Percentiles rank a stretch among this genome's conserved stretches.
phyloP scores from a whole-genome alignment of 1,284 basidiomycete species.

The Sutorius eximius region DNA sequence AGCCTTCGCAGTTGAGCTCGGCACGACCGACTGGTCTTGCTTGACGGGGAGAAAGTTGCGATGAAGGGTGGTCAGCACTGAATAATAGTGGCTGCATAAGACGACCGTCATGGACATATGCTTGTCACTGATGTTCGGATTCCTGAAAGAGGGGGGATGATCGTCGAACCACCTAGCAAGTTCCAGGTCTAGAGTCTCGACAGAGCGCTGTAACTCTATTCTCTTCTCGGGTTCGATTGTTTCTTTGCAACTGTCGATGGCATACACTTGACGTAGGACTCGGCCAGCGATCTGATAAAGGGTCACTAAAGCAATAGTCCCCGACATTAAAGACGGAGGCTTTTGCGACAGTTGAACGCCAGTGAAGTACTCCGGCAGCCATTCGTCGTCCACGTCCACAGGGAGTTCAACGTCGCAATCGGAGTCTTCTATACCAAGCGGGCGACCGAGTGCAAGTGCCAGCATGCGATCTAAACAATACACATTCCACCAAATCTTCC shows the following conservation, averaged over 20 bases:
- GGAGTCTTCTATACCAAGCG: slow-evolving; percentile 74
- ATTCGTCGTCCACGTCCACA: slow-evolving; percentile 77
- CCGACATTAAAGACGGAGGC: slow-evolving; percentile 73
- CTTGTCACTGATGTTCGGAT: slow-evolving; percentile 65
- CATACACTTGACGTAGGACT: slow-evolving; percentile 80
- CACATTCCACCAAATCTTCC: slow-evolving; percentile 90
- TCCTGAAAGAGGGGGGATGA: slow-evolving; percentile 71
- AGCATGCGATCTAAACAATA: slow-evolving; percentile 89
- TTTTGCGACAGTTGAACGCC: slow-evolving; percentile 56
- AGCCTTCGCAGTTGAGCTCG: slow-evolving; percentile 74
- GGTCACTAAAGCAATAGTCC: slow-evolving; percentile 71
- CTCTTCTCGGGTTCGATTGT: slow-evolving; percentile 72
- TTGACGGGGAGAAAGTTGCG: slow-evolving; percentile 83
- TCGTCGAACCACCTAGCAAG: slow-evolving; percentile 82
- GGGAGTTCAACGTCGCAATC: slow-evolving; percentile 84
- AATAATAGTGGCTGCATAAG: slow-evolving; percentile 87
- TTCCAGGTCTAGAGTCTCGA: slow-evolving; percentile 74
- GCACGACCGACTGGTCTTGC: slow-evolving; percentile 61
- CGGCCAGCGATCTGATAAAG: slow-evolving; percentile 83
- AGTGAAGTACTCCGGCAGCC: slow-evolving; percentile 68
- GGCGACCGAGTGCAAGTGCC: slow-evolving; percentile 81
- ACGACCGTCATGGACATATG: slow-evolving; percentile 87
- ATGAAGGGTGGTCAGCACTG: slow-evolving; percentile 83
- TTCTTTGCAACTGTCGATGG: slow-evolving; percentile 72
- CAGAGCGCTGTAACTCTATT: slow-evolving; percentile 67